Base-by-base conservation (phyloP, 148 eudicot genomes). In the Euryodendron excelsum region DNA sequence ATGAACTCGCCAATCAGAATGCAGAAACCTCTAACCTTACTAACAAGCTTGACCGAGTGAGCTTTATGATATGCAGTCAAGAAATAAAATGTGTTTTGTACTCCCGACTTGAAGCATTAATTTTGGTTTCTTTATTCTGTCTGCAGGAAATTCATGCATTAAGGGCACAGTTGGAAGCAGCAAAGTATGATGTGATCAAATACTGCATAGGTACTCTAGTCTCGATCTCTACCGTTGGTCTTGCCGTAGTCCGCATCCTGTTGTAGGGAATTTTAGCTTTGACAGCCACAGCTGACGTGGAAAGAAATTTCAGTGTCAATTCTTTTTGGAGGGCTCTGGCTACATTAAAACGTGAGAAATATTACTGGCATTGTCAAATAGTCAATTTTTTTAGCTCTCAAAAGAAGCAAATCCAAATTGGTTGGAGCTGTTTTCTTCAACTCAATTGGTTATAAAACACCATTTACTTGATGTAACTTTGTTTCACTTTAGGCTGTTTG, bases 141-240 rank as follows among this genome's bases (percentile, higher is more conserved):
- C 72, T 47, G 36, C 83, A 89, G 92, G 92, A 89, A 84, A 89
- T 89, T 72, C 89, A 89, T 79, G 82, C 79, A 62, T 39, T 87
- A 74, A 74, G 86, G 72, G 92, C 89, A 61, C 89, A 89, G 74
- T 45, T 91, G 71, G 94, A 89, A 84, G 88, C 92, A 28, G 90
- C 92, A 56, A 91, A 91, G 66, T 89, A 84, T 47, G 94, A 91
- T n/a, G 88, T 91, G 48, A 87, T 91, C 44, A 91, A 91, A 69
- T 89, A 89, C 62, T 89, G 94, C 84, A 81, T 91, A 12, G 94
- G 94, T 80, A 87, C 94, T 30, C 87, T 91, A 3, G 89, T 85
- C 9, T 90, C 94, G 7, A 85, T 87, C 45, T 82, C 91, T 45
- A 90, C 94, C 41, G 87, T 91, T 48, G 92, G 94, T 44, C 81